Base-by-base conservation (phyloP, 805 yeast species). In the Candida alai region DNA sequence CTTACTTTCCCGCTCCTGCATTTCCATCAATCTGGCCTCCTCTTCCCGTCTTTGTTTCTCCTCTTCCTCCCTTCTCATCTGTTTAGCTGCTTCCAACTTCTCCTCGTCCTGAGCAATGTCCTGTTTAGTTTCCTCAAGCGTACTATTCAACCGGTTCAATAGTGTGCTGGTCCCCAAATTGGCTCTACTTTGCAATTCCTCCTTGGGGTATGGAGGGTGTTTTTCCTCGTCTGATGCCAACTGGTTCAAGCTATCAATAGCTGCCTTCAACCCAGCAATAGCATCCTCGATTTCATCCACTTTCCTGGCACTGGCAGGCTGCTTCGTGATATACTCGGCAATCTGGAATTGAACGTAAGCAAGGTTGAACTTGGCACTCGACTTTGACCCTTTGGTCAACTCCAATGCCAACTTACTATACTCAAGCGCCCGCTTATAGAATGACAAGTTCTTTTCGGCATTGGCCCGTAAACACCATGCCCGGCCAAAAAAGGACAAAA, bases 391-490 rank as follows among this genome's bases (percentile, higher is more conserved):
- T 19, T 67, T 54, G 25, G 46, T 66, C 6, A 49, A 50, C 29
- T 57, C 47, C 48, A 66, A 69, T 0, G 95, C 86, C 41, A 69
- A 65, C 44, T 73, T 64, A 5, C 86, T 74, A 45, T 74, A 76
- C 28, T 74, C 78, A 37, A 87, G 65, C 0, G 95, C 74, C 35
- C 70, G 76, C 25, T 71, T 62, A 35, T 81, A 74, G 41, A 70
- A 76, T n/a, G 63, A 74, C 30, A 79, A 52, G 37, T 74, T 80
- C 56, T 74, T 80, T 51, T 85, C 95, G 20, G 68, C 62, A 24
- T 70, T 53, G 8, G 86, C 97, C 54, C 96, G 73, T 16, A 78
- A 70, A 43, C 79, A 78, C 97, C 97, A 89, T 2, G 93, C 90
- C 42, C 89, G 74, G 28, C 95, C 96, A 39, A 90, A 68, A 43